Evolutionary conservation across 352 stramenopile species (phyloP).

Genomic region (Thraustochytrium striatum): DNA sequence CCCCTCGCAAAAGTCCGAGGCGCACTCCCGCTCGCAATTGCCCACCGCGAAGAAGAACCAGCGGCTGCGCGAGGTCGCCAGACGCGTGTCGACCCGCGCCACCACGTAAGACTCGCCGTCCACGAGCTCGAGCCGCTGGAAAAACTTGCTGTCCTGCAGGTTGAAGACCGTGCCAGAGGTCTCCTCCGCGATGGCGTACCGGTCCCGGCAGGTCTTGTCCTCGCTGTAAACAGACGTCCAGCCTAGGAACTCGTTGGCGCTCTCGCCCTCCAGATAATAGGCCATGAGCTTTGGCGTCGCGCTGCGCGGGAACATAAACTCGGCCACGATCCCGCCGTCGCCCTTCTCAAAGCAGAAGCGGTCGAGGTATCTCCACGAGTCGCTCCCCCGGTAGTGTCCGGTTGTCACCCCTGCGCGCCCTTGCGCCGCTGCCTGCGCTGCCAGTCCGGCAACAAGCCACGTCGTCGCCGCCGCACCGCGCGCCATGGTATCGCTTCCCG

Average conservation of each 20-base stretch:
- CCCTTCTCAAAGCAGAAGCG: conserved; percentile 15
- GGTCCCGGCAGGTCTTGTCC: background rate
- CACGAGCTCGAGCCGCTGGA: background rate
- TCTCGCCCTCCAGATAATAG: background rate
- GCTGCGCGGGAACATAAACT: conserved; percentile 14
- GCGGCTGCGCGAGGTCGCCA: background rate
- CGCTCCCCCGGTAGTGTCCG: background rate
- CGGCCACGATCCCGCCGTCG: background rate
- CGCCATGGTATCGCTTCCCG: too few species aligned
- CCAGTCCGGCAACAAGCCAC: too few species aligned
- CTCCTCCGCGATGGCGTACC: background rate
- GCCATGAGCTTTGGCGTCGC: background rate
- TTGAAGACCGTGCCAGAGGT: background rate
- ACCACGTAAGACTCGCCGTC: background rate
- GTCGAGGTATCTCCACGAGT: conserved; percentile 37
- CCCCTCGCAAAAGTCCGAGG: background rate
- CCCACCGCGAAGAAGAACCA: conserved; percentile 44
- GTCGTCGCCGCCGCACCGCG: too few species aligned
- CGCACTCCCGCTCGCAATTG: background rate
- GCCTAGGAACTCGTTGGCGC: background rate
- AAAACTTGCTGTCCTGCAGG: background rate
- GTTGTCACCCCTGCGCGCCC: background rate
- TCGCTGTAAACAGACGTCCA: conserved; percentile 23
- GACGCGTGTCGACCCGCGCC: background rate
- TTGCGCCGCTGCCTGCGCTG: too few species aligned